A percentile compares a stretch with the other conserved stretches of the same genome.
Conservation (phyloP, 2,329 filamentous ascomycete genomes). For the Westerdykella aurantiaca region DNA sequence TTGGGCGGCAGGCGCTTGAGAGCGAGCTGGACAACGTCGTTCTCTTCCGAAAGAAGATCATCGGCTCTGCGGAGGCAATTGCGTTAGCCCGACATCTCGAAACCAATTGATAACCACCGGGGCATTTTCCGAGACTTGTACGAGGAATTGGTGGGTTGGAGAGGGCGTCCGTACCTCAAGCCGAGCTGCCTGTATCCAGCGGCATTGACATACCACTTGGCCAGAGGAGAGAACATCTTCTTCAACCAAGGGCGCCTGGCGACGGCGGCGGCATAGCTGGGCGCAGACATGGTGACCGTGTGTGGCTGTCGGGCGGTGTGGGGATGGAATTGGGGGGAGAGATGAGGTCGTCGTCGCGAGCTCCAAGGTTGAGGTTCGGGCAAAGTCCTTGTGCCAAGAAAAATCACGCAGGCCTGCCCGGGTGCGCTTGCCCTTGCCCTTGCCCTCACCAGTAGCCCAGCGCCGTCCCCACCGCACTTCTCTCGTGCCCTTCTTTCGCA, state of each 20-base stretch:
- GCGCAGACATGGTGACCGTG: slow-evolving; percentile 57
- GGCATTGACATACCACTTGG: slow-evolving; percentile 83
- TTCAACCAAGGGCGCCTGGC: slow-evolving; percentile 80
- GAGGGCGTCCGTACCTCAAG: slow-evolving; percentile 60
- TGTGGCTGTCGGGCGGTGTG: slow-evolving; percentile 12
- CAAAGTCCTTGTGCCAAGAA: not conserved
- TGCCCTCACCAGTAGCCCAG: not conserved
- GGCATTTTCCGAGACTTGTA: not conserved
- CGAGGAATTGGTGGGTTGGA: slow-evolving; percentile 1
- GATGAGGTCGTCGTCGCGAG: slow-evolving; percentile 10
- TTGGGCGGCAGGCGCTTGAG: slow-evolving; percentile 85
- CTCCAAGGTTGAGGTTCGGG: slow-evolving; percentile 6
- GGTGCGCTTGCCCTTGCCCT: not conserved
- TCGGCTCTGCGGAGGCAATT: slow-evolving; percentile 62
- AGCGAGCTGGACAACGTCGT: slow-evolving; percentile 76
- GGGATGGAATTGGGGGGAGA: slow-evolving; percentile 19
- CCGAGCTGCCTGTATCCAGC: slow-evolving; percentile 91
- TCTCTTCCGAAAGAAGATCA: slow-evolving; percentile 92
- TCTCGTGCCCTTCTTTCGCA: slow-evolving; percentile 4
- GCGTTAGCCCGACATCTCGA: slow-evolving; percentile 21
- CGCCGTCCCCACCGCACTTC: slow-evolving; percentile 6
- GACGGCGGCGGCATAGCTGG: slow-evolving; percentile 69
- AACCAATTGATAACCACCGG: not conserved
- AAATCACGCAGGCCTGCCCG: not conserved
- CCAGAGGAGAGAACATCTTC: slow-evolving; percentile 71